A percentile compares a stretch with the other conserved stretches of the same genome.
Conservation (phyloP, 495 filamentous ascomycete species). For the Sabuloglossum arenarium region DNA sequence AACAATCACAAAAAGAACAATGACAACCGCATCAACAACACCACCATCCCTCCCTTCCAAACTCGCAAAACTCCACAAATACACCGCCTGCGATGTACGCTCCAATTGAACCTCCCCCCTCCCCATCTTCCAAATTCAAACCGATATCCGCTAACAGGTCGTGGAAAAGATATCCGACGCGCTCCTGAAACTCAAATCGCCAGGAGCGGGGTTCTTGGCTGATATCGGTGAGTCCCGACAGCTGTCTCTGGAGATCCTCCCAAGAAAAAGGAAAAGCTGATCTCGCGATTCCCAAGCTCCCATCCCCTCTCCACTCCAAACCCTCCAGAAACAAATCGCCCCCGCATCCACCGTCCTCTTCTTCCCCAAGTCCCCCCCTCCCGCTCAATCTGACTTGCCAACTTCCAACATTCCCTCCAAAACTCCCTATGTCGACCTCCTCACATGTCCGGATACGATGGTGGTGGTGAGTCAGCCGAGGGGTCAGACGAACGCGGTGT, state of each 20-base stretch:
- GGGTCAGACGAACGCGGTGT: constrained; percentile 37
- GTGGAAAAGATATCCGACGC: constrained; percentile 36
- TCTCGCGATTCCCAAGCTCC: no score
- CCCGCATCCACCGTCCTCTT: constrained; percentile 45
- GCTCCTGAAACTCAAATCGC: constrained; percentile 35
- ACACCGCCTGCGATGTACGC: constrained; percentile 29
- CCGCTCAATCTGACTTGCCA: constrained; percentile 13
- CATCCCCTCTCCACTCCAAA: constrained; percentile 18
- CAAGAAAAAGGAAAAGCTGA: background rate
- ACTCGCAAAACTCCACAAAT: constrained; percentile 14
- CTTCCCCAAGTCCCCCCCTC: constrained; percentile 23
- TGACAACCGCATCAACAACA: background rate
- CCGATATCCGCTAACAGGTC: background rate
- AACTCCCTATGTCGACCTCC: constrained; percentile 38
- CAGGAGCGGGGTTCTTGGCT: constrained; percentile 35
- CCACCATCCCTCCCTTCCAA: no score
- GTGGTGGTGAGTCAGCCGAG: constrained; percentile 37
- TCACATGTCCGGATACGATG: constrained; percentile 26
- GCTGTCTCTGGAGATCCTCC: constrained; percentile 1
- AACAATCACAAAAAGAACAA: no score
- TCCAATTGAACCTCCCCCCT: background rate
- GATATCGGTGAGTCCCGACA: constrained; percentile 29
- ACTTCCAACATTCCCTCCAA: constrained; percentile 19
- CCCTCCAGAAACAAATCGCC: constrained; percentile 26
- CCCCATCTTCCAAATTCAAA: background rate